Evolutionary conservation across 192 early-diverging fungal species (phyloP).

Genomic region (Rhizophagus sp.): DNA sequence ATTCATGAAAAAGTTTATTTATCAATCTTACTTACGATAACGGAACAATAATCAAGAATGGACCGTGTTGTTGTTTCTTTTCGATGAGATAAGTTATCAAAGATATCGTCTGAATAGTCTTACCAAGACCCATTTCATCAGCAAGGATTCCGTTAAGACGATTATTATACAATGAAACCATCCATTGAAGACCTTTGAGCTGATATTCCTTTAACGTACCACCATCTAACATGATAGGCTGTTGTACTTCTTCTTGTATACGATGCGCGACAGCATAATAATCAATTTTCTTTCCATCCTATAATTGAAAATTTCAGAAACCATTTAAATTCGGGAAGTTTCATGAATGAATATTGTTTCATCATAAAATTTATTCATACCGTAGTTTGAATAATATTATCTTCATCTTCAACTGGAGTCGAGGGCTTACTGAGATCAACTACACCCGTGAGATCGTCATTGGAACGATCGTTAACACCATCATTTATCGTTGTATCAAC

Average conservation of each 20-base stretch:
- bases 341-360: background rate
- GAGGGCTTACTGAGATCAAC: slow-evolving; percentile 35
- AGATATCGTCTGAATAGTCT: slow-evolving; percentile 95
- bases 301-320: background rate
- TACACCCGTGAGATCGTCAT: slow-evolving; percentile 43
- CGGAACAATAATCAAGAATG: slow-evolving; percentile 94
- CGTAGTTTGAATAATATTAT: slow-evolving; percentile 34
- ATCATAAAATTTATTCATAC: background rate
- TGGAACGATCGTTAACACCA: slow-evolving; percentile 16
- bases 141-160: slow-evolving; percentile 96
- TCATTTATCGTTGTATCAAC: background rate
- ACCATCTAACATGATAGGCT: slow-evolving; percentile 84
- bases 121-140: slow-evolving; percentile 91
- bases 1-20: slow-evolving; percentile 38
- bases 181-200: slow-evolving; percentile 97
- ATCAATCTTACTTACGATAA: slow-evolving; percentile 62
- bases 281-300: slow-evolving; percentile 57
- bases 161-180: slow-evolving; percentile 99
- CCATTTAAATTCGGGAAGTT: background rate
- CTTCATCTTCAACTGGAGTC: slow-evolving; percentile 45
- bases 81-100: slow-evolving; percentile 98
- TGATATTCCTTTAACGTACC: slow-evolving; percentile 97
- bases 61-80: slow-evolving; percentile 88
- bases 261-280: slow-evolving; percentile 91
- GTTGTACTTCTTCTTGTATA: slow-evolving; percentile 78